Evolutionary conservation across 768 basidiomycete genomes (phyloP), one percentile per base, ranked within the genome.

Genomic region (Macrolepiota dolichaula): DNA sequence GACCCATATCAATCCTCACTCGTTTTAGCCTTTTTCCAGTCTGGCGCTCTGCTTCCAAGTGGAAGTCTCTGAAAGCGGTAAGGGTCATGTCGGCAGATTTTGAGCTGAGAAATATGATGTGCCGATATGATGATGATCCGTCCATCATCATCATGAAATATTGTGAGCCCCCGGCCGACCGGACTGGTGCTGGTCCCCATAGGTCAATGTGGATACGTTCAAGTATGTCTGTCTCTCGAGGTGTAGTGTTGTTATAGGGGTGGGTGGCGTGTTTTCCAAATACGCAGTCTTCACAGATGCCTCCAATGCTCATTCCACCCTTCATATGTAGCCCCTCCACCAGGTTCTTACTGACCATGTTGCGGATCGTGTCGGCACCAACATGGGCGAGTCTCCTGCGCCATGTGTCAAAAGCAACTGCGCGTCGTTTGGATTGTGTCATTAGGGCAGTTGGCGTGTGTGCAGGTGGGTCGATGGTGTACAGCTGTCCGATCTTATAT

Each of bases 81-180:
- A 69, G 50, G 0, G 64, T 65, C 1, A 64, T 55, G 0, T 65
- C 66, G 0, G 68, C 65, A 0, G 58, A 58, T 29, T 76, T 74
- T 13, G 66, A 51, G 0, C 53, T 49, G 1, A 75, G 57, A 55
- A 70, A 75, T 1, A 63, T 56, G 1, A 58, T 64, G 0, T 57
- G 60, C 7, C 55, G 32, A 49, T 61, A 27, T 0, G 64, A 66
- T 0, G 66, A 67, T 3, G 56, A 63, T 0, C 69, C 66, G 55
- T 74, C 69, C 0, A 64, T 65, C 0, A 70, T 57, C 0, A 67
- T 25, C 59, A 76, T 68, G 52, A 73, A 65, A 38, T 74, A 72
- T 0, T 22, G 12, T 0, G 61, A 59, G 0, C 69, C 69, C 6
- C 68, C 66, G 0, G 56, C 44, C 0, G 65, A 71, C 12, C 44